phyloP scores from a whole-genome alignment of 768 basidiomycete genomes.

The Naganishia vaughanmartiniae region DNA sequence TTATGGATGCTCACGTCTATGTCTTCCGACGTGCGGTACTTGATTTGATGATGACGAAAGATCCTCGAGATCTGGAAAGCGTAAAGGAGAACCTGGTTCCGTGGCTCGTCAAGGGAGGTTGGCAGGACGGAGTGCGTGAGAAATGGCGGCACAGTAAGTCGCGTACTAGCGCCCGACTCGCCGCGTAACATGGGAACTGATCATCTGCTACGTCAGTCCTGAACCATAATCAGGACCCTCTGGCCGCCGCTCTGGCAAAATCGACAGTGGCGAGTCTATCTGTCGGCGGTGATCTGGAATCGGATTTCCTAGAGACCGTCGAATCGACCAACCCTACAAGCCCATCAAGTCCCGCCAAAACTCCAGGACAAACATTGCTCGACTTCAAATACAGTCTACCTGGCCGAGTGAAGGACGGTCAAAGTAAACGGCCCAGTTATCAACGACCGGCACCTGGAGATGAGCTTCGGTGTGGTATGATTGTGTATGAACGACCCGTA shows the following conservation, averaged over 20 bases:
- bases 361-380: slow-evolving; percentile 20
- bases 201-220: slow-evolving; percentile 34
- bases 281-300: background rate
- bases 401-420: background rate
- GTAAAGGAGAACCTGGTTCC: slow-evolving; percentile 86
- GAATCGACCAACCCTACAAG: slow-evolving; percentile 16
- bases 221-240: slow-evolving; percentile 39
- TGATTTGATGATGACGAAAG: slow-evolving; percentile 61
- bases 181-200: background rate
- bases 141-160: slow-evolving; percentile 38
- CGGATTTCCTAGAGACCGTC: background rate
- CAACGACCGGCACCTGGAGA: slow-evolving; percentile 21
- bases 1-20: slow-evolving; percentile 87
- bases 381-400: slow-evolving; percentile 28
- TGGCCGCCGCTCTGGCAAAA: slow-evolving; percentile 39
- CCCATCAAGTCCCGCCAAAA: slow-evolving; percentile 22
- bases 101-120: slow-evolving; percentile 84
- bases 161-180: background rate
- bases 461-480: slow-evolving; percentile 40
- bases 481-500: slow-evolving; percentile 36
- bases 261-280: slow-evolving; percentile 21
- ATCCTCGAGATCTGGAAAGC: slow-evolving; percentile 72
- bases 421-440: slow-evolving; percentile 2
- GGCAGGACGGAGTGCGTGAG: slow-evolving; percentile 53
- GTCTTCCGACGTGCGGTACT: slow-evolving; percentile 74